Evolutionary conservation across 768 basidiomycete genomes (phyloP), one percentile per base, ranked within the genome.

Genomic region (Mycena leptocephala): DNA sequence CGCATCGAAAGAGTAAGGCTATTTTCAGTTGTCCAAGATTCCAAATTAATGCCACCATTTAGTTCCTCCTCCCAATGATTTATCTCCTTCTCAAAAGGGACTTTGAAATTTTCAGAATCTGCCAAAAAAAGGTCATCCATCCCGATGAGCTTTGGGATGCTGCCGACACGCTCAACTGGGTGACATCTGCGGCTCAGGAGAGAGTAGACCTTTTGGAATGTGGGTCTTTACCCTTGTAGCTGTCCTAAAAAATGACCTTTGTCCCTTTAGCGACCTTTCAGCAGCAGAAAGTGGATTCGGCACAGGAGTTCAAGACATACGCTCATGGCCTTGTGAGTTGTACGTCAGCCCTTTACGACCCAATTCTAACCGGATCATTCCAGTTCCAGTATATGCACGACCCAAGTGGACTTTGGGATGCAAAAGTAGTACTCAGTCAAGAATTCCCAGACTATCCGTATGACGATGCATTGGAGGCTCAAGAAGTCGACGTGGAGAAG

Each of bases 31-130:
- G 24, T 16, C 37, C 11, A n/a, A 33, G 51, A 8, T 3, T 9
- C 20, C 30, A 20, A n/a, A 24, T n/a, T 62, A 28, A 71, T 41
- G 5, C 9, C 11, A 2, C 35, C 41, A 16, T 55, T 73, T 11
- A 69, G 86, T 84, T 82, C 69, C 56, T 86, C 20, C 77, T 87
- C 16, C 85, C 86, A 0, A 32, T 87, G 11, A 71, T 87, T 2
- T 85, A 84, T 67, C 80, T 88, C 1, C 74, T 87, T 0, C 72
- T 86, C 24, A 79, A 82, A 55, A 83, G 82, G 33, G 84, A 87
- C 79, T 75, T 85, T 33, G 79, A 84, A 62, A 82, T 85, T 7
- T 82, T 88, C 64, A 76, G 81, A 8, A 69, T 85, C 16, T 81
- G 81, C 22, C 78, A 78, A 20, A 83, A 62, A 30, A 76, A 73